These are phyloP conservation scores for Boletus smithii DNA, from an alignment of 1,284 basidiomycete species.

Conservation along the genomic window DNA sequence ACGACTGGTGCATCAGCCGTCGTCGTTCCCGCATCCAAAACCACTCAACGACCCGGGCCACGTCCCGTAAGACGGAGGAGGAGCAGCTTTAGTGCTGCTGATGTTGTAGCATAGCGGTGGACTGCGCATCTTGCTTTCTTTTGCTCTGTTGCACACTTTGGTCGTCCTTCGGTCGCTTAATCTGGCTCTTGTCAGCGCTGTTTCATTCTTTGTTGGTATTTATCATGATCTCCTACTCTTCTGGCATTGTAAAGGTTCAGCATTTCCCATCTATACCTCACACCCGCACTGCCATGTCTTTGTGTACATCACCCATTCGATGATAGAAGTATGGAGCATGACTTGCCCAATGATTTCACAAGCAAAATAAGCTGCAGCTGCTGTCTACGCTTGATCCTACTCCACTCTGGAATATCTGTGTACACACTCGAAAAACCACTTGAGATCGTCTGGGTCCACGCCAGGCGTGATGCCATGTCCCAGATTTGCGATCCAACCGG, in stretches of 20 bases:
- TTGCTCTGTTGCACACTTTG: slow-evolving; percentile 8
- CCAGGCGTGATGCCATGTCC: slow-evolving; percentile 97
- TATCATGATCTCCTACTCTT: slow-evolving; percentile 26
- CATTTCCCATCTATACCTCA: slow-evolving; percentile 17
- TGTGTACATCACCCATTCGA: slow-evolving; percentile 23
- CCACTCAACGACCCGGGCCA: slow-evolving; percentile 61
- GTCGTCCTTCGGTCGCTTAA: slow-evolving; percentile 3
- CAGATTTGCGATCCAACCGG: slow-evolving; percentile 92
- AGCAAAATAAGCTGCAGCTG: background rate
- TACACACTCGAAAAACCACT: slow-evolving; percentile 88
- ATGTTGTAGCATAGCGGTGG: slow-evolving; percentile 62
- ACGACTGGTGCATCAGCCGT: slow-evolving; percentile 65
- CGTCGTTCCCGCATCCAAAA: slow-evolving; percentile 63
- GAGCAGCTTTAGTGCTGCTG: slow-evolving; percentile 79
- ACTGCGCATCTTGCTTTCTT: slow-evolving; percentile 13
- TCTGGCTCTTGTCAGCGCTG: slow-evolving; percentile 5
- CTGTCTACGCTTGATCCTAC: slow-evolving; percentile 1
- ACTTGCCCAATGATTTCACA: slow-evolving; percentile 1
- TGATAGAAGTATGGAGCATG: slow-evolving; percentile 13
- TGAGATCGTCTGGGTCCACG: slow-evolving; percentile 88
- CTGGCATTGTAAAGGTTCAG: slow-evolving; percentile 33
- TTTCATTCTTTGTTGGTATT: slow-evolving; percentile 24
- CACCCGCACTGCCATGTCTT: slow-evolving; percentile 12
- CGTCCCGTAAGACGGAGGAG: slow-evolving; percentile 66
- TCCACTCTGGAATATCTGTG: slow-evolving; percentile 68